Evolutionary conservation across 164 flowering plant genomes (phyloP).

Genomic region (Annona squamosa): DNA sequence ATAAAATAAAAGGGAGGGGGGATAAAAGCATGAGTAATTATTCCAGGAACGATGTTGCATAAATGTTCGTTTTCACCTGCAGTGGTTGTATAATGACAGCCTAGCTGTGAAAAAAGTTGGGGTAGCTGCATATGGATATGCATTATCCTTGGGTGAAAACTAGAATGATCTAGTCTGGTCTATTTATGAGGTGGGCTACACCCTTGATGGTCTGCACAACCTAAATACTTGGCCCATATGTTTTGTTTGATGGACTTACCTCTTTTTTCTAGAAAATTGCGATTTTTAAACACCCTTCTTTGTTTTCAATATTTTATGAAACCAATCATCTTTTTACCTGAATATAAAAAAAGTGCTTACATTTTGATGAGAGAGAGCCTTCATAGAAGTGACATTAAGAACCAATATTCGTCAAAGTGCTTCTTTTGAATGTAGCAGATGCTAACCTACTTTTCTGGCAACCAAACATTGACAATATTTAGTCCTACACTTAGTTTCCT

Average conservation of each 20-base stretch:
- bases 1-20: neutral
- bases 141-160: neutral
- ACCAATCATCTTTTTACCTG: neutral
- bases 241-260: neutral
- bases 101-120: neutral
- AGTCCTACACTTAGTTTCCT: neutral
- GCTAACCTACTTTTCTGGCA: neutral
- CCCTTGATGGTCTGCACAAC: neutral
- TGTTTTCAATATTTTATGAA: too few relatives aligned
- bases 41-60: neutral
- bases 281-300: neutral
- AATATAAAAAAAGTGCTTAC: neutral
- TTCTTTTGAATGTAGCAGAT: neutral
- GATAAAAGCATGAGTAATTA: neutral
- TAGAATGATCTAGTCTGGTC: neutral
- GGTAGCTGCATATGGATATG: neutral
- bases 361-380: neutral
- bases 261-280: too few relatives aligned
- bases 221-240: neutral
- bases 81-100: neutral
- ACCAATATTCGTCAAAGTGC: neutral
- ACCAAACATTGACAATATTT: neutral
- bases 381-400: neutral
- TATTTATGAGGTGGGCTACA: neutral
- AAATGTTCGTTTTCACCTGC: neutral